Percentiles rank a stretch among this genome's conserved stretches.
Conservation (phyloP, 441 rosid species). For the Erodium trifolium region DNA sequence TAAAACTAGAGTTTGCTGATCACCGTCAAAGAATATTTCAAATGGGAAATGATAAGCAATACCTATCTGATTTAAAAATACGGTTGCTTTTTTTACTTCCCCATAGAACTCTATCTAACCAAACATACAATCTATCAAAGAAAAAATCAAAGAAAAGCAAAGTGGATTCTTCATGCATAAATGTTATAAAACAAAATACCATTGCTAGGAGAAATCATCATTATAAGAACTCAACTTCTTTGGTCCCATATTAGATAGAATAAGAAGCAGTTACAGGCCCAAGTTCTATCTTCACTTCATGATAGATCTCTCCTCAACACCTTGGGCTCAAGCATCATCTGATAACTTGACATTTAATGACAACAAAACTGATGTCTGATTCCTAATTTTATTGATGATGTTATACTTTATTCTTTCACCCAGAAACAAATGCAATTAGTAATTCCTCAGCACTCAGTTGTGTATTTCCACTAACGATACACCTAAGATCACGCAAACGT, state of each 20-base stretch:
- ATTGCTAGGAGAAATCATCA: not conserved
- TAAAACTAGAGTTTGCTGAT: too few species aligned
- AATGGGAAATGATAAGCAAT: too few species aligned
- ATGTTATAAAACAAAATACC: not conserved
- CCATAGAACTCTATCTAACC: not conserved
- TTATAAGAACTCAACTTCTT: not conserved
- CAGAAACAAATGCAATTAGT: too few species aligned
- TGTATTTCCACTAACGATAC: too few species aligned
- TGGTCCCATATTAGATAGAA: not conserved
- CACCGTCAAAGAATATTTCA: too few species aligned
- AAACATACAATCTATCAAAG: too few species aligned
- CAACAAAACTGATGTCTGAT: not conserved
- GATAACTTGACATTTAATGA: not conserved
- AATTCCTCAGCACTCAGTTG: too few species aligned
- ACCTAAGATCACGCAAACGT: too few species aligned
- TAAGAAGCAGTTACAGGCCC: not conserved
- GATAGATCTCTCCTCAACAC: not conserved
- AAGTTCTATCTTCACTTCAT: not conserved
- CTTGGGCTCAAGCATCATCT: not conserved
- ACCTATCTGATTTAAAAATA: too few species aligned
- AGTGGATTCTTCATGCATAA: not conserved
- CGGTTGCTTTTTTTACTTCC: too few species aligned
- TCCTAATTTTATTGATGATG: not conserved
- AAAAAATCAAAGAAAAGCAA: not conserved
- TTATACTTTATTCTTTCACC: not conserved